Evolutionary conservation across 2,329 filamentous ascomycete species (phyloP).

Genomic region (Diaporthe sp.): DNA sequence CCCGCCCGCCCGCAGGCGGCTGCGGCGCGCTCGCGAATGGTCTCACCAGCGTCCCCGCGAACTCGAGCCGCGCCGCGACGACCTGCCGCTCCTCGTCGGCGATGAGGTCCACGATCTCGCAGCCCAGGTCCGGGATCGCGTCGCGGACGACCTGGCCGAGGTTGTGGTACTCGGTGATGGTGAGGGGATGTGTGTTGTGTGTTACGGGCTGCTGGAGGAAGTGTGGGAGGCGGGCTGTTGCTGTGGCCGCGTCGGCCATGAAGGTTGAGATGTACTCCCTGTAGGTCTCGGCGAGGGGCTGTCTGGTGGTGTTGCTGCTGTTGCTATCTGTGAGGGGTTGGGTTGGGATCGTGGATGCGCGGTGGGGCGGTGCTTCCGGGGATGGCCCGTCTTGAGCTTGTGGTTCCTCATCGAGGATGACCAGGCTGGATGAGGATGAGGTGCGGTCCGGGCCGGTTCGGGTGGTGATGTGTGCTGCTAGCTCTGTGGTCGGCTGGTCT

Average conservation of each 20-base stretch:
- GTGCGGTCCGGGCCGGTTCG: neutral
- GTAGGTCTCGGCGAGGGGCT: slow-evolving; percentile 45
- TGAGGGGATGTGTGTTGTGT: slow-evolving; percentile 49
- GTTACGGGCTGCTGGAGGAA: slow-evolving; percentile 48
- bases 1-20: slow-evolving; percentile 44
- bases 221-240: slow-evolving; percentile 44
- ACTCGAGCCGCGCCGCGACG: slow-evolving; percentile 50
- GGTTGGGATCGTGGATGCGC: neutral
- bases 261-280: slow-evolving; percentile 50
- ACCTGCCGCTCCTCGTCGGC: slow-evolving; percentile 50
- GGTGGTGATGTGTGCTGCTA: slow-evolving; percentile 21
- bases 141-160: slow-evolving; percentile 49
- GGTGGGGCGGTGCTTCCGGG: neutral
- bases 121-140: slow-evolving; percentile 47
- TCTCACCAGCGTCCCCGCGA: slow-evolving; percentile 48
- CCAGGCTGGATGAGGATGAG: neutral
- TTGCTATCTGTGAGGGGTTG: neutral
- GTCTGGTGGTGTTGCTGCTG: neutral
- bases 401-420: neutral
- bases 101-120: slow-evolving; percentile 47
- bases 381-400: neutral
- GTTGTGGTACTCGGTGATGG: slow-evolving; percentile 46
- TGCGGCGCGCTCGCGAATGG: slow-evolving; percentile 47
- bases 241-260: slow-evolving; percentile 46
- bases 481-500: neutral